A percentile compares a stretch with the other conserved stretches of the same genome.
Evolutionary conservation across 768 basidiomycete species (phyloP).

Genomic region (Butyriboletus loyo): DNA sequence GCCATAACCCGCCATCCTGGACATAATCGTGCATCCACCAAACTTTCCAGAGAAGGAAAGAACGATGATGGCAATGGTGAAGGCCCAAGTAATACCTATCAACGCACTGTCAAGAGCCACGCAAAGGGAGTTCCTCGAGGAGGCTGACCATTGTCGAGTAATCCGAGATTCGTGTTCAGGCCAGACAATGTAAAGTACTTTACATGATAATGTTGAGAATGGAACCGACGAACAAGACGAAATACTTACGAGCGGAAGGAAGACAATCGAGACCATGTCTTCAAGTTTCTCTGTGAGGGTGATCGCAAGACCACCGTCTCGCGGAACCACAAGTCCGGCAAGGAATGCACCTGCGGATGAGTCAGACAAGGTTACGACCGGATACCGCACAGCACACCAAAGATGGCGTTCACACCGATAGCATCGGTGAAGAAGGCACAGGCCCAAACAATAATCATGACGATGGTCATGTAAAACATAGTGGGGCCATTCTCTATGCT

Average conservation of each 20-base stretch:
- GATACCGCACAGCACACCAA: constrained; percentile 48
- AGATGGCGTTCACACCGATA: constrained; percentile 90
- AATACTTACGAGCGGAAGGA: constrained; percentile 69
- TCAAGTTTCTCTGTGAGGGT: constrained; percentile 94
- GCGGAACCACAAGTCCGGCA: constrained; percentile 77
- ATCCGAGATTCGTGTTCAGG: constrained; percentile 80
- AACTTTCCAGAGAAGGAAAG: constrained; percentile 90
- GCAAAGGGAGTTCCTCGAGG: not conserved
- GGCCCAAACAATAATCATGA: constrained; percentile 76
- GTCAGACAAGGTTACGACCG: not conserved
- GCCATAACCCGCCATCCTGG: constrained; percentile 63
- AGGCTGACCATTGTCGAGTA: constrained; percentile 67
- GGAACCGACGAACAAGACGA: not conserved
- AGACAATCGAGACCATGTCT: constrained; percentile 88
- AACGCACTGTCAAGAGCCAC: not conserved
- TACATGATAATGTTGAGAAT: not conserved
- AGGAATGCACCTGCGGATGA: constrained; percentile 66
- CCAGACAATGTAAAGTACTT: constrained; percentile 94
- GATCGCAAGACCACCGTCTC: constrained; percentile 84
- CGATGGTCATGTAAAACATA: constrained; percentile 84
- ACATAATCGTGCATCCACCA: constrained; percentile 73
- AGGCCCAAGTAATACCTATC: constrained; percentile 81
- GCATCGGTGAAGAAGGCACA: constrained; percentile 92
- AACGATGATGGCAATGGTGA: constrained; percentile 71
- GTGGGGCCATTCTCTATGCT: constrained; percentile 81